Base-by-base conservation (phyloP, 345 rosid species). In the Lumnitzera racemosa region DNA sequence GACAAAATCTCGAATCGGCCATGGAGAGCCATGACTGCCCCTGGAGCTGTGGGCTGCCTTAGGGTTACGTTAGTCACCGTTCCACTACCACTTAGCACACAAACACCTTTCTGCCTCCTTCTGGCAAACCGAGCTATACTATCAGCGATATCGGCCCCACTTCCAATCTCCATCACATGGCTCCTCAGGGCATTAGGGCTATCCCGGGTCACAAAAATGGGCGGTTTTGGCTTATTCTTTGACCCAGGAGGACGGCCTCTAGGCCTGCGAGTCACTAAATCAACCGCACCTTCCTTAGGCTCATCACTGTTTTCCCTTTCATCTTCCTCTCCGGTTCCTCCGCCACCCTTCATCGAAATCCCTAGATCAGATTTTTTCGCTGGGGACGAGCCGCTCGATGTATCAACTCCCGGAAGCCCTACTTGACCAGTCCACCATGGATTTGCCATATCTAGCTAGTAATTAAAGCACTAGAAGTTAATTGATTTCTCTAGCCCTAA, bases 201-300 rank as follows among this genome's bases (percentile, higher is more conserved):
- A 53, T 80, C 84, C 12, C 81, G 55, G 20, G 84, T 80, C 50
- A 80, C 76, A 31, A 80, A 80, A 55, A 80, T 77, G 4, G 84
- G 84, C 0, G 84, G 84, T 20, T 74, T 80, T 2, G 81, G 81
- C 69, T 77, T 80, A 72, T 80, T 80, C 67, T 74, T 80, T 31
- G 84, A 80, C 11, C 84, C 84, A 11, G 81, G 59, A 12, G 84
- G 84, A n/a, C 85, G 71, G 51, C 85, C 85, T 23, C 85, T 58
- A 0, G 82, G 78, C 53, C 85, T 65, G 55, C 85, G 70, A 43
- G 56, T 80, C 49, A 58, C 62, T 8, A 70, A 58, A 52, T 77
- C 85, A 1, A 80, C 66, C 2, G 74, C 82, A 0, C 80, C 82
- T 53, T 77, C 85, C 51, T 50, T 72, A 51, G 80, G 78, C 66